phyloP scores from a whole-genome alignment of 805 yeast species.

The Starmera quercuum region DNA sequence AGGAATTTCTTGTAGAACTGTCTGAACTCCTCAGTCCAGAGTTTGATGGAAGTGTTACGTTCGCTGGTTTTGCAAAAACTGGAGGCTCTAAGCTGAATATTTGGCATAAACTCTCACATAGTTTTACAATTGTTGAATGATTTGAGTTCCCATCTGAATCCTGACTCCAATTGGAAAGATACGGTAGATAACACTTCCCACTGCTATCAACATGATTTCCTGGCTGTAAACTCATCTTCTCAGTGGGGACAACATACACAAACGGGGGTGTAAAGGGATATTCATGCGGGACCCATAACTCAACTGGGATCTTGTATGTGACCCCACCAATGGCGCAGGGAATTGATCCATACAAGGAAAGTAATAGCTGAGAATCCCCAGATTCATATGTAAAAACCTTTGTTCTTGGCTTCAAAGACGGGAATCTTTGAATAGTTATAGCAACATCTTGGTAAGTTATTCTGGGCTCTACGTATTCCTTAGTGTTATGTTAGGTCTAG shows the following conservation, averaged over 20 bases:
- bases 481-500: constrained; percentile 1
- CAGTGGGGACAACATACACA: constrained; percentile 54
- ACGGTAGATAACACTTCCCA: constrained; percentile 69
- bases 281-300: constrained; percentile 68
- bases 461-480: constrained; percentile 53
- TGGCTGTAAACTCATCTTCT: constrained; percentile 39
- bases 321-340: constrained; percentile 23
- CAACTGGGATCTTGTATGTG: constrained; percentile 44
- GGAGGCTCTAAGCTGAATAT: constrained; percentile 38
- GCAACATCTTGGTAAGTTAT: constrained; percentile 57
- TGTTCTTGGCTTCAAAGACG: constrained; percentile 61
- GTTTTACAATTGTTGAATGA: constrained; percentile 12
- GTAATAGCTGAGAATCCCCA: constrained; percentile 53
- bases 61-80: constrained; percentile 27
- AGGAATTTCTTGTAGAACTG: neutral
- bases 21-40: neutral
- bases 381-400: constrained; percentile 46
- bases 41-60: constrained; percentile 2
- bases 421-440: constrained; percentile 40
- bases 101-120: constrained; percentile 22
- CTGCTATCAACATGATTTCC: constrained; percentile 61
- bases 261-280: constrained; percentile 68
- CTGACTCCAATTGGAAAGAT: constrained; percentile 49
- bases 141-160: constrained; percentile 36
- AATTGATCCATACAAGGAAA: constrained; percentile 57